Evolutionary conservation across 768 basidiomycete genomes (phyloP), one percentile per base, ranked within the genome.

Genomic region (Pholiota conissans): DNA sequence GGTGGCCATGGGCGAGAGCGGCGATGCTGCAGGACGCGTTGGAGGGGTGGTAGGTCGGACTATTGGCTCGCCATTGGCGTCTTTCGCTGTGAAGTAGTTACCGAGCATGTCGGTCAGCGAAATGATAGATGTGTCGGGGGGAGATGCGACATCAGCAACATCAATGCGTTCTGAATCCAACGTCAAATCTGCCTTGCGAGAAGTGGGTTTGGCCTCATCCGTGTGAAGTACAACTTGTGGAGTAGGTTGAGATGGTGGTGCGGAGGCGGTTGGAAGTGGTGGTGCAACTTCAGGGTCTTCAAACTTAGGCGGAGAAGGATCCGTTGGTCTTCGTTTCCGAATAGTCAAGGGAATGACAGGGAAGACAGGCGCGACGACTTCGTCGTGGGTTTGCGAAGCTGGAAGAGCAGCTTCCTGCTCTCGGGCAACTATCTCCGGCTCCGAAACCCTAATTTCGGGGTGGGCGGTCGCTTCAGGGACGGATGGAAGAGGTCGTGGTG

Each of bases 1-100:
- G 37, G n/a, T 59, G 18, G 64, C 64, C 2, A 46, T 48, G 20
- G 66, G 63, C 26, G 66, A 64, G n/a, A 62, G 37, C 0, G 63
- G 57, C 11, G 55, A 51, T 0, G 53, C 46, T 1, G 49, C 42
- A 9, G 60, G 54, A 45, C 29, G 35, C n/a, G 48, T 35, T 2
- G 56, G 58, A 5, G 62, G 57, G 18, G 62, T 61, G 2, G 55
- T 49, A 7, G 55, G 22, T 11, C 57, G 51, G 34, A 53, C 54
- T 9, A 26, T 26, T 13, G 45, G 48, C 5, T 57, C 47, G 13
- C 16, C 49, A 13, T 50, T 20, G 2, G 49, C 52, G 6, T 40
- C 29, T 29, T 49, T 58, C 6, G 39, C 51, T 1, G 45, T 58
- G 34, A 61, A 56, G 40, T 61, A 65, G 26, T 63, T 61, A 20